Conservation (phyloP, 1,139 yeast genomes). For the Sugiyamaella novakii region DNA sequence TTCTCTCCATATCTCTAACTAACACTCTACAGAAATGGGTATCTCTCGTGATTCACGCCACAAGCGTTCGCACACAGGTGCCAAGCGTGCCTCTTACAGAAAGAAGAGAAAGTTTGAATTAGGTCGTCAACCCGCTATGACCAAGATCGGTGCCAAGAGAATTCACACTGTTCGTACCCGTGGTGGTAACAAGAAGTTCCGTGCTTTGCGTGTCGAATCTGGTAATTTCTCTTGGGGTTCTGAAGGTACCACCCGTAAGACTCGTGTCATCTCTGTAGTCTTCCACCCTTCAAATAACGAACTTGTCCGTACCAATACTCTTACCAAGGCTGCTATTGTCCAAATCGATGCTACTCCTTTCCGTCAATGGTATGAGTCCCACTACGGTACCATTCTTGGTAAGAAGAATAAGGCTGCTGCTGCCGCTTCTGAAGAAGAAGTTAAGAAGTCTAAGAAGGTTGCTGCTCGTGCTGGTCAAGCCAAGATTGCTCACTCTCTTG, state of each 20-base stretch:
- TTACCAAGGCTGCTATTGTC: slow-evolving; percentile 98
- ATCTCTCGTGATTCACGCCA: slow-evolving; percentile 99
- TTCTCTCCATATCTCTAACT: neutral
- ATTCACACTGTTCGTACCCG: slow-evolving; percentile 99
- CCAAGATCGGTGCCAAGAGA: slow-evolving; percentile 99
- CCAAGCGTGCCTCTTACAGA: slow-evolving; percentile 99
- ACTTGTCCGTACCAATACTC: slow-evolving; percentile 99
- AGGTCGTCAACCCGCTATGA: slow-evolving; percentile 99
- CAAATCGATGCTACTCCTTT: slow-evolving; percentile 99
- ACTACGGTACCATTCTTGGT: slow-evolving; percentile 94
- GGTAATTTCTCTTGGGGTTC: slow-evolving; percentile 99
- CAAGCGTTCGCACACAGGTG: slow-evolving; percentile 99
- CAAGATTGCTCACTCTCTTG: slow-evolving; percentile 86
- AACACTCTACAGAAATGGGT: slow-evolving; percentile 67
- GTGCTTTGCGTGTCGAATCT: slow-evolving; percentile 98
- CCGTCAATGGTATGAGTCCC: slow-evolving; percentile 99
- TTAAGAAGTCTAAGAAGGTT: slow-evolving; percentile 62
- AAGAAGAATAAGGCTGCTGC: slow-evolving; percentile 59
- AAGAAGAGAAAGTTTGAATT: slow-evolving; percentile 99
- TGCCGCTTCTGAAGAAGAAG: slow-evolving; percentile 41
- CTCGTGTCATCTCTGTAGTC: slow-evolving; percentile 96
- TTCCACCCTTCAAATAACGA: slow-evolving; percentile 99
- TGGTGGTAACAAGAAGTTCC: slow-evolving; percentile 99
- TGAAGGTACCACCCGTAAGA: slow-evolving; percentile 97
- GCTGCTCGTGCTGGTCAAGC: slow-evolving; percentile 79